These are phyloP conservation scores for Candida saitoana DNA, from an alignment of 805 yeast species.

Conservation along the genomic window DNA sequence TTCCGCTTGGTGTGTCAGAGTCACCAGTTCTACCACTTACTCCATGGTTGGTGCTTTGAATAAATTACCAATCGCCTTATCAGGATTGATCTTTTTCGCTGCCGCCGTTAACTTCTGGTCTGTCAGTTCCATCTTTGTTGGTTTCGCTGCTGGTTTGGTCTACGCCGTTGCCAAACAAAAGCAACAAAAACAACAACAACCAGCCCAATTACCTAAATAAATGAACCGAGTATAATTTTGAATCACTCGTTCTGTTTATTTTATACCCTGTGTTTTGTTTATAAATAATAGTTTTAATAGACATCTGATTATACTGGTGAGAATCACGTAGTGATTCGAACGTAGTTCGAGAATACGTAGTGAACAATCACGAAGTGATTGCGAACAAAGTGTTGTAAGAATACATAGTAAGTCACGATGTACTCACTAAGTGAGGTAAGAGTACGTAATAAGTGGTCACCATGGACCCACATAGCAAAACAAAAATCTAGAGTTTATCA, in stretches of 20 bases:
- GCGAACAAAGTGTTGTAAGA: too few relatives aligned
- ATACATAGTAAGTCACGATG: too few relatives aligned
- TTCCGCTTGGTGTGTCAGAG: slow-evolving; percentile 99
- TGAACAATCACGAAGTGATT: too few relatives aligned
- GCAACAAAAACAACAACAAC: slow-evolving; percentile 53
- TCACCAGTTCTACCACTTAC: slow-evolving; percentile 96
- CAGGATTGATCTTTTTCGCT: slow-evolving; percentile 92
- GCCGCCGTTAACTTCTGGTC: slow-evolving; percentile 93
- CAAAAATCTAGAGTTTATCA: too few relatives aligned
- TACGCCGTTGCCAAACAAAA: slow-evolving; percentile 94
- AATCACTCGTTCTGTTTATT: neutral
- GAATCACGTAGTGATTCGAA: too few relatives aligned
- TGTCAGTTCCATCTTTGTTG: slow-evolving; percentile 84
- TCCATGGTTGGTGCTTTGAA: slow-evolving; percentile 99
- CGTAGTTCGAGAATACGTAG: too few relatives aligned
- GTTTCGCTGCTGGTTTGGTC: slow-evolving; percentile 92
- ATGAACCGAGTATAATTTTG: neutral
- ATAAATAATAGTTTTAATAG: neutral
- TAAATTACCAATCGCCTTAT: slow-evolving; percentile 94
- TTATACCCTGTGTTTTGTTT: neutral
- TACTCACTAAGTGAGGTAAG: too few relatives aligned
- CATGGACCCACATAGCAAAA: too few relatives aligned
- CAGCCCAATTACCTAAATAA: slow-evolving; percentile 25
- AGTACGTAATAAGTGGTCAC: too few relatives aligned
- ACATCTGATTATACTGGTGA: too few relatives aligned